Conservation (phyloP, 208 protist genomes). For the Perkinsela sp. region DNA sequence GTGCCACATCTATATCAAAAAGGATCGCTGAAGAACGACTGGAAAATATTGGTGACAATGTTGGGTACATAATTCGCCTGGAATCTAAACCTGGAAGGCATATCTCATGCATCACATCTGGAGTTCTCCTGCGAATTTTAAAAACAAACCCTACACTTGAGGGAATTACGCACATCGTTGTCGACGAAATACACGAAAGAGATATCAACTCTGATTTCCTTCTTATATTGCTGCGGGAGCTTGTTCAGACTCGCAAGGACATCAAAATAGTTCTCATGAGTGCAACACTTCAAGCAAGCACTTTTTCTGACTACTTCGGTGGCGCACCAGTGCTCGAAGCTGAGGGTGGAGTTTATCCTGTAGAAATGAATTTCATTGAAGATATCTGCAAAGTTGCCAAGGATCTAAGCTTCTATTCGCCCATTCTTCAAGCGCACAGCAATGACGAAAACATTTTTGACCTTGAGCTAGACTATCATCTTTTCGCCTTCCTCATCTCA, state of each 20-base stretch:
- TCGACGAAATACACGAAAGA: conserved; percentile 99
- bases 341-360: conserved; percentile 38
- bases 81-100: conserved; percentile 62
- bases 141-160: conserved; percentile 37
- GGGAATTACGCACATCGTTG: conserved; percentile 83
- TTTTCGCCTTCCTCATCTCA: background rate
- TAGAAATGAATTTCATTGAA: conserved; percentile 48
- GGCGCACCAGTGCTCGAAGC: conserved; percentile 43
- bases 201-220: conserved; percentile 95
- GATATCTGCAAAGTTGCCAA: conserved; percentile 24
- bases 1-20: conserved; percentile 87
- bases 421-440: conserved; percentile 24
- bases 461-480: conserved; percentile 12
- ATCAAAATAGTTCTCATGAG: conserved; percentile 89
- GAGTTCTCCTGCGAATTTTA: conserved; percentile 85
- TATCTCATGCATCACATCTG: conserved; percentile 93
- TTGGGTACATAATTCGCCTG: conserved; percentile 94
- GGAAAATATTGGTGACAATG: conserved; percentile 71
- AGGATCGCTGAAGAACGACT: conserved; percentile 88
- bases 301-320: conserved; percentile 49
- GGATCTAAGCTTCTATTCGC: conserved; percentile 32
- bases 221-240: conserved; percentile 81
- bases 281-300: conserved; percentile 58
- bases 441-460: conserved; percentile 33
- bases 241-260: conserved; percentile 32